Base-by-base conservation (phyloP, 805 yeast species). In the Metschnikowia colocasiae region DNA sequence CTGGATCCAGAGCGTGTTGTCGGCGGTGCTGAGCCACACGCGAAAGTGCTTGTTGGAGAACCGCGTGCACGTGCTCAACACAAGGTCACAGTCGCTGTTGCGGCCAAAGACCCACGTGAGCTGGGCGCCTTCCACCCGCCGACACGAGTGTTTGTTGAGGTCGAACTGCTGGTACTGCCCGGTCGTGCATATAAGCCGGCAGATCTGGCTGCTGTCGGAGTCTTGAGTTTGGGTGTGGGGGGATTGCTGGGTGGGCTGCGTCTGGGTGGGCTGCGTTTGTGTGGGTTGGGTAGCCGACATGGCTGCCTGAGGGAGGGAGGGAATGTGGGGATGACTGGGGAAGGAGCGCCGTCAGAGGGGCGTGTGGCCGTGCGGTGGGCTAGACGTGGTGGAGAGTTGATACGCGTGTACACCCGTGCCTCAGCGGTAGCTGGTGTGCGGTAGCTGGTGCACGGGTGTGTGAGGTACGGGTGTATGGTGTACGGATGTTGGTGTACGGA, bases 51-150 rank as follows among this genome's bases (percentile, higher is more conserved):
- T 71, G 58, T 86, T 87, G 44, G 94, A 85, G 29, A 90, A 71
- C 25, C 87, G 77, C 16, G 86, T 76, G 38, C 79, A 74, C 6
- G 75, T 68, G 7, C 78, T 81, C 47, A 89, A 68, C 33, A 70
- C 69, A 56, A 85, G 79, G 56, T 87, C 96, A 50, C 85, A 81
- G 10, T 72, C 75, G 1, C 65, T 60, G 50, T 85, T 81, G 54
- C 98, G 76, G 0, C 98, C 98, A 67, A 90, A 77, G 6, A 68
- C 61, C 95, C 95, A 87, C 20, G 65, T 50, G 64, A 53, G 71
- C 64, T 49, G 68, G 58, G 40, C 60, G 52, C 19, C 39, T 31
- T 30, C 31, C 15, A 22, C 36, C 5, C 61, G 49, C 52, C 49
- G 44, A 22, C 43, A 36, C 40, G 52, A 41, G 26, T 68, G 71